Evolutionary conservation across 148 eudicot species (phyloP), one percentile per base, ranked within the genome.

Genomic region (Rhododendron ovatum): DNA sequence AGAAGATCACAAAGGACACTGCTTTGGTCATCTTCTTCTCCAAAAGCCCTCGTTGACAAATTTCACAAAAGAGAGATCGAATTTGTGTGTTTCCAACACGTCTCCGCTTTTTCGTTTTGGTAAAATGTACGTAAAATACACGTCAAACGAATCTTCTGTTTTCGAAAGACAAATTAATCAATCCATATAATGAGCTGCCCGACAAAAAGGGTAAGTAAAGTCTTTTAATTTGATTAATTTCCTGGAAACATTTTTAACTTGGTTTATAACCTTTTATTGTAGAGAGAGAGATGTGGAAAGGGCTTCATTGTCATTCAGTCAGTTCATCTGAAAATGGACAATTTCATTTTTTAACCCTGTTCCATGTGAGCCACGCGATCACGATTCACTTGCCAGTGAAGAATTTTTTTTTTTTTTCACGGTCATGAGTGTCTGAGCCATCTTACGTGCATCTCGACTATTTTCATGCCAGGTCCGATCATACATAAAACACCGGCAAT

Each of bases 1-100:
- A 24, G 45, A 87, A n/a, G 30, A 83, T 0, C 41, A 81, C 41
- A 20, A 61, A 10, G 83, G 41, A 41, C 13, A 82, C 30, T 67
- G 73, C 84, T 78, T 17, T n/a, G 57, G 35, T 26, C 82, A 78
- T 86, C 85, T 71, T 88, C 83, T 83, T 76, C 82, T 63, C 39
- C 83, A 24, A 67, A 55, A 78, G 1, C 84, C 86, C 67, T 50
- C 9, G 37, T 35, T 53, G 48, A 35, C 48, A 24, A n/a, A 35
- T 37, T 37, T 22, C 84, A 1, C 26, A 50, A 79, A 13, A 15
- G 82, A 80, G 24, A 48, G 82, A 37, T 77, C 47, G 51, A 7
- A 41, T 39, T 41, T 22, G 33, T 77, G 28, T 5, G 45, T 7
- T 24, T 78, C 30, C 24, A 9, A 11, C 35, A 67, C 74, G 35